Conservation (phyloP, 306 rosid genomes). For the Abrus precatorius region DNA sequence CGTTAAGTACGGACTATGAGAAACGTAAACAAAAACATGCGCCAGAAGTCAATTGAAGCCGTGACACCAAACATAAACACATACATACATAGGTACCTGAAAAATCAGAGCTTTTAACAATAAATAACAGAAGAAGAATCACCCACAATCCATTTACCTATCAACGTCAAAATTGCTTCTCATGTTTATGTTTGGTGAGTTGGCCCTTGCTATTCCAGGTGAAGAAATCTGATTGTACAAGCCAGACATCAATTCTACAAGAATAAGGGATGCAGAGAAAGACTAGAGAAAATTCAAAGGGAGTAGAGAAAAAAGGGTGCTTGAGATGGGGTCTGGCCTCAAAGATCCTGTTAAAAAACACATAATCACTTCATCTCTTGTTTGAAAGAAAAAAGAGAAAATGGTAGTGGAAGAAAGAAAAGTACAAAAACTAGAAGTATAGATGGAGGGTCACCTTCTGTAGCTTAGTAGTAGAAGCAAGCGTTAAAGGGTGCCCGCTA, state of each 20-base stretch:
- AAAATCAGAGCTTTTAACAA: constrained; percentile 25
- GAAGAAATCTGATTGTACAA: constrained; percentile 63
- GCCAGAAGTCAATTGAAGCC: constrained; percentile 42
- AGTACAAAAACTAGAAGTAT: constrained; percentile 50
- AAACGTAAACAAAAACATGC: constrained; percentile 39
- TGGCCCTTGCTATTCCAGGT: constrained; percentile 61
- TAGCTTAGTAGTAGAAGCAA: constrained; percentile 55
- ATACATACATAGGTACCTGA: constrained; percentile 6
- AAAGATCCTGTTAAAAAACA: constrained; percentile 21
- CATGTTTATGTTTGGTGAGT: constrained; percentile 62
- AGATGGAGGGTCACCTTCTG: constrained; percentile 57
- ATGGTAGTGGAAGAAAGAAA: constrained; percentile 46
- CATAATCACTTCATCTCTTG: constrained; percentile 35
- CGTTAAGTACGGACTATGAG: constrained; percentile 62
- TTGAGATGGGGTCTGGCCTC: constrained; percentile 37
- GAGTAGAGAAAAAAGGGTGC: constrained; percentile 14
- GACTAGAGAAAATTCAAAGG: constrained; percentile 36
- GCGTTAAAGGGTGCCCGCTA: constrained; percentile 47
- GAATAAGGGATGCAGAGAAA: constrained; percentile 30
- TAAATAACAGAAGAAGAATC: constrained; percentile 35
- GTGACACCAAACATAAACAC: neutral
- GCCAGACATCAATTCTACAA: constrained; percentile 62
- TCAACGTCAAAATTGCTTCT: constrained; percentile 64
- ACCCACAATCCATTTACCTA: constrained; percentile 48
- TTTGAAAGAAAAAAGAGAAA: constrained; percentile 33